Conservation (phyloP, 1,139 yeast species). For the Geotrichum reessii region DNA sequence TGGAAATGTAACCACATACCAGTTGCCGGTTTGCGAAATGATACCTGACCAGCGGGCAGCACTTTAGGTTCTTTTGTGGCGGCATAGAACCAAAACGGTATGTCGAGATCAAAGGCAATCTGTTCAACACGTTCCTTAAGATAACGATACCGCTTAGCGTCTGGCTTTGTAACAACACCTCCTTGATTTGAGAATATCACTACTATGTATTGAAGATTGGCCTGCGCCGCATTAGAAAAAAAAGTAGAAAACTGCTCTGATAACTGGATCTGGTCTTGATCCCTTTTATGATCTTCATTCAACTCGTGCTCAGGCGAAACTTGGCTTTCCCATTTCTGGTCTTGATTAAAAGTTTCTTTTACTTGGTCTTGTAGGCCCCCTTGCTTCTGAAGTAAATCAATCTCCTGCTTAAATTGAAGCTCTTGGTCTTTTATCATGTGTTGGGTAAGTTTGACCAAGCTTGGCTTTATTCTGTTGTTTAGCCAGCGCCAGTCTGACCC, state of each 20-base stretch:
- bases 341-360: no score
- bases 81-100: constrained; percentile 55
- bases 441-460: constrained; percentile 28
- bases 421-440: not conserved
- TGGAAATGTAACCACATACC: constrained; percentile 64
- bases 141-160: constrained; percentile 50
- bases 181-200: constrained; percentile 89
- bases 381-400: not conserved
- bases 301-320: constrained; percentile 14
- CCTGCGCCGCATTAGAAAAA: not conserved
- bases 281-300: constrained; percentile 5
- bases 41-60: constrained; percentile 38
- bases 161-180: constrained; percentile 42
- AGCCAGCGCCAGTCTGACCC: constrained; percentile 70
- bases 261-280: not conserved
- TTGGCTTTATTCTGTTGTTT: constrained; percentile 32
- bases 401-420: not conserved
- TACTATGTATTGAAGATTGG: constrained; percentile 37
- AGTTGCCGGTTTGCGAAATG: constrained; percentile 63
- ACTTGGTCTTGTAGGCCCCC: not conserved
- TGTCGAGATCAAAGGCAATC: constrained; percentile 33
- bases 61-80: constrained; percentile 31
- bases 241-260: constrained; percentile 8
- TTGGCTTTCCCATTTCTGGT: no score
- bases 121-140: constrained; percentile 44